Base-by-base conservation (phyloP, 805 yeast genomes). In the Hanseniaspora thailandica region DNA sequence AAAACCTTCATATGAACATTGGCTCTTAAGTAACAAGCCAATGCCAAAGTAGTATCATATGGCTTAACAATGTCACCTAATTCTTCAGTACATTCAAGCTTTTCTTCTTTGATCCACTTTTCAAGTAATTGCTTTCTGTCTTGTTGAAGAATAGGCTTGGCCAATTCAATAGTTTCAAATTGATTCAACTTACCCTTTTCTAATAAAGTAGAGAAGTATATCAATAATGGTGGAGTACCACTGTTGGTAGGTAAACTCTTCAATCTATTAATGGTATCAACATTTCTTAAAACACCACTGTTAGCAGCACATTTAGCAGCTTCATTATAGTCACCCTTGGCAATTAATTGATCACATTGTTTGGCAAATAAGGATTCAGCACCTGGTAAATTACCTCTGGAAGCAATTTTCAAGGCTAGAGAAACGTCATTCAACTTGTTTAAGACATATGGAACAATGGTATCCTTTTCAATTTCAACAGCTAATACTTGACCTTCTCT, bases 261-360 rank as follows among this genome's bases (percentile, higher is more conserved):
- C 72, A 93, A 80, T 69, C 87, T 86, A 70, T 87, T 83, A 66
- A 93, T 89, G 23, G 97, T 93, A 58, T 86, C 94, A 55, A 86
- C 94, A 45, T 96, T 89, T 73, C 99, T 82, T 69, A 93, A 75
- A 63, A 86, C 87, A 54, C 86, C 87, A 15, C 96, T 86, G 36
- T 95, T 82, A 13, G 97, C 97, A 36, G 98, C 98, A 56, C 90
- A 86, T 71, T 87, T 87, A 47, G 97, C 98, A 52, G 98, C 98
- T 61, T 82, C 82, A 54, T 81, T 75, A 65, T 88, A 93, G 66
- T 88, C 93, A 60, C 96, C 96, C 60, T 81, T 80, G 59, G 80
- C 77, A 62, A 93, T 75, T 62, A 82, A 76, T 66, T 81, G 81
- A 63, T 88, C 94, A 71, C 93, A 93, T 70, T 90, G 97, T 70